Percentiles rank a stretch among this genome's conserved stretches.
Evolutionary conservation across 1,284 basidiomycete genomes (phyloP).

Genomic region (Papiliotrema flavescens): DNA sequence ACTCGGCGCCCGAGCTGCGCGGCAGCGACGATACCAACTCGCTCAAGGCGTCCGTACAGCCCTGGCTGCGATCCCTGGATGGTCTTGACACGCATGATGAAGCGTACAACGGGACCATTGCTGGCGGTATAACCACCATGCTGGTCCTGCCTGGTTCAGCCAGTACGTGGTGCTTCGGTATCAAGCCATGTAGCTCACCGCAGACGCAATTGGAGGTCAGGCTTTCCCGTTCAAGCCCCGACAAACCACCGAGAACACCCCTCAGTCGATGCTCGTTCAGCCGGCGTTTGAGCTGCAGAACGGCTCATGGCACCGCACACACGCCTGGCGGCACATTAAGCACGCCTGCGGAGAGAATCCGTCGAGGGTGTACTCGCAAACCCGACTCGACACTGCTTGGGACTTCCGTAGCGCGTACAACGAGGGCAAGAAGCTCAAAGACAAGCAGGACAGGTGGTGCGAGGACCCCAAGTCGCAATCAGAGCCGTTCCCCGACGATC

Average conservation of each 20-base stretch:
- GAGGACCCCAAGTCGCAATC: constrained; percentile 53
- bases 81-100: constrained; percentile 53
- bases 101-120: constrained; percentile 50
- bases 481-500: constrained; percentile 64
- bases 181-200: background rate
- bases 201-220: constrained; percentile 5
- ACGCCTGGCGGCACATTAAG: constrained; percentile 46
- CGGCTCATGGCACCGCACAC: constrained; percentile 38
- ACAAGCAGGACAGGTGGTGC: constrained; percentile 66
- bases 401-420: constrained; percentile 62
- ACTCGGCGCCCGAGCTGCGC: constrained; percentile 58
- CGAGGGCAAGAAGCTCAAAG: constrained; percentile 68
- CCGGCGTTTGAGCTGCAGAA: constrained; percentile 45
- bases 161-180: constrained; percentile 5
- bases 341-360: constrained; percentile 54
- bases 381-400: constrained; percentile 58
- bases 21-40: constrained; percentile 53
- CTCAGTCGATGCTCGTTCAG: constrained; percentile 49
- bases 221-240: constrained; percentile 55
- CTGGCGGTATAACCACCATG: constrained; percentile 54
- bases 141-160: constrained; percentile 52
- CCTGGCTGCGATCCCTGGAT: constrained; percentile 54
- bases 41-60: constrained; percentile 46
- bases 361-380: constrained; percentile 50
- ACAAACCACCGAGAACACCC: constrained; percentile 46